These are phyloP conservation scores for Psilocybe azurescens DNA, from an alignment of 768 basidiomycete genomes.

Conservation along the genomic window DNA sequence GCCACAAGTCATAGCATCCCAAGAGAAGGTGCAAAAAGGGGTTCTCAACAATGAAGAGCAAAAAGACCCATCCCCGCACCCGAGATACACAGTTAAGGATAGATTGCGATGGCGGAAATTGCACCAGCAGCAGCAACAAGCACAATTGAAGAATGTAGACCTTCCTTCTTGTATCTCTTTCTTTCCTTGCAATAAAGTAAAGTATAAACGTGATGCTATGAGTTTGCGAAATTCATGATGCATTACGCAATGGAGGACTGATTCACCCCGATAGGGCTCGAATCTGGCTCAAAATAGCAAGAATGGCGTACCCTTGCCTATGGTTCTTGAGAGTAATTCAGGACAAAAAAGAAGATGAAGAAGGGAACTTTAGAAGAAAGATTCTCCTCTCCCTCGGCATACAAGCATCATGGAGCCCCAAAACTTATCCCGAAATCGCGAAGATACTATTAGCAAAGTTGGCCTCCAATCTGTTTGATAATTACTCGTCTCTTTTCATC, in stretches of 20 bases:
- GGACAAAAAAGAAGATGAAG: constrained; percentile 23
- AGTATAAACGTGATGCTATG: constrained; percentile 24
- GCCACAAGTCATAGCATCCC: constrained; percentile 6
- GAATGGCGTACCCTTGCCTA: constrained; percentile 11
- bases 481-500: constrained; percentile 15
- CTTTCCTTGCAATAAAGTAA: constrained; percentile 20
- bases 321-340: constrained; percentile 26
- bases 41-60: constrained; percentile 14
- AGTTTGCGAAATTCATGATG: constrained; percentile 14
- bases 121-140: constrained; percentile 13
- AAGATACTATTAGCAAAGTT: neutral
- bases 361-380: constrained; percentile 15
- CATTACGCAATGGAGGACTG: constrained; percentile 14
- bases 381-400: constrained; percentile 14
- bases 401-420: neutral
- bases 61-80: constrained; percentile 20
- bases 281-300: constrained; percentile 19
- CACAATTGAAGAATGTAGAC: constrained; percentile 9
- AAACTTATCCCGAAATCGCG: neutral
- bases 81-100: constrained; percentile 30
- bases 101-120: constrained; percentile 33
- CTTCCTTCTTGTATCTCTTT: constrained; percentile 18
- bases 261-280: constrained; percentile 12
- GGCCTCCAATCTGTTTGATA: neutral
- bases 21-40: constrained; percentile 10